phyloP scores from a whole-genome alignment of 1,284 basidiomycete genomes.

The Golubevia pallescens region DNA sequence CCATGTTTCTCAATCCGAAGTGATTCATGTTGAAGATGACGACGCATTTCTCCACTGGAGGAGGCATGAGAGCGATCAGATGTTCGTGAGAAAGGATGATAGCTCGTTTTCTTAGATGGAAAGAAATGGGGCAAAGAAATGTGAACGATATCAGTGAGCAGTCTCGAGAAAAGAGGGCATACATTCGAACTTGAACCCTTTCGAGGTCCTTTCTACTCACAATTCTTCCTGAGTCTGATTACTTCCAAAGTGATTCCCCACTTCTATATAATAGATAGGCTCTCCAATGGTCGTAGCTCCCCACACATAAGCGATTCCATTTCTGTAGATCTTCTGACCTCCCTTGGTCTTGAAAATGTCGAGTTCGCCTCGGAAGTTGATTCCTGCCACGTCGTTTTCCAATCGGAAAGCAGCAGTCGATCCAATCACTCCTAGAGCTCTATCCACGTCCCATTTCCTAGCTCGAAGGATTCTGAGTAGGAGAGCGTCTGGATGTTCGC shows the following conservation, averaged over 20 bases:
- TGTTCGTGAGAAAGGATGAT: conserved; percentile 46
- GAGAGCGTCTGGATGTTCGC: conserved; percentile 53
- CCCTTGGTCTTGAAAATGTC: conserved; percentile 35
- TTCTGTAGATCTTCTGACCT: conserved; percentile 45
- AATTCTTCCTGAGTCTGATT: conserved; percentile 53
- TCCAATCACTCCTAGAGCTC: conserved; percentile 46
- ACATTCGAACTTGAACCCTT: too few species aligned
- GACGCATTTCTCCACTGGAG: conserved; percentile 48
- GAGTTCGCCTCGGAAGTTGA: conserved; percentile 38
- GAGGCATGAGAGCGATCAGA: conserved; percentile 42
- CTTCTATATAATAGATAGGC: conserved; percentile 54
- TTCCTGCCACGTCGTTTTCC: conserved; percentile 36
- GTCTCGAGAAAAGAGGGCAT: neutral
- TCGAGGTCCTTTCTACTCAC: too few species aligned
- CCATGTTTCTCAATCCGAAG: conserved; percentile 57
- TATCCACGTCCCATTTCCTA: conserved; percentile 25
- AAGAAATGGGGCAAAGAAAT: neutral
- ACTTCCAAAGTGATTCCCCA: conserved; percentile 45
- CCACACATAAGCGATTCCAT: conserved; percentile 43
- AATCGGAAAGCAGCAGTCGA: conserved; percentile 23
- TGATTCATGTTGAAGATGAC: conserved; percentile 58
- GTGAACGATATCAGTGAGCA: neutral
- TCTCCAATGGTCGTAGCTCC: conserved; percentile 41
- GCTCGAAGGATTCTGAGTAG: conserved; percentile 22
- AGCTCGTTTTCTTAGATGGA: conserved; percentile 21